These are phyloP conservation scores for Haplosporangium sp. DNA, from an alignment of 371 early-diverging fungal species.

Conservation along the genomic window DNA sequence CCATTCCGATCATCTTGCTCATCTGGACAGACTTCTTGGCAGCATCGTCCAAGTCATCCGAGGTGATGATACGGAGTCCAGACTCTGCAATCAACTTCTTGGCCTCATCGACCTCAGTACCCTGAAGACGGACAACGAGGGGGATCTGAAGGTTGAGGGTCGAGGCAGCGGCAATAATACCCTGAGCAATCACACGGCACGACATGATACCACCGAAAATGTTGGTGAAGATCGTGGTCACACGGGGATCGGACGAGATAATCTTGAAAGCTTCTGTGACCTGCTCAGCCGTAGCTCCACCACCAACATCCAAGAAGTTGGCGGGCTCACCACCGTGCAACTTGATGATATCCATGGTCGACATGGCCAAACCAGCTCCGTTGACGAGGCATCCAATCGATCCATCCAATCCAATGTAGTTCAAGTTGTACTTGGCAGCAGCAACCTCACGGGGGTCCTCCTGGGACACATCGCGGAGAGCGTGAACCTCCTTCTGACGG, in stretches of 20 bases:
- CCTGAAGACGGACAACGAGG: conserved; percentile 96
- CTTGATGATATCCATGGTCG: conserved; percentile 99
- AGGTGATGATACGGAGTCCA: conserved; percentile 91
- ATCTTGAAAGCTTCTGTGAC: conserved; percentile 99
- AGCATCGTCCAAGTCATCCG: conserved; percentile 96
- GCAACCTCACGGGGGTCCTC: conserved; percentile 98
- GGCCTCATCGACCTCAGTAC: conserved; percentile 87
- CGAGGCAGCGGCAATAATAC: conserved; percentile 95
- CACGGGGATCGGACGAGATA: conserved; percentile 93
- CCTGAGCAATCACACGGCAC: conserved; percentile 98
- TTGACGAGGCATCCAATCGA: conserved; percentile 87
- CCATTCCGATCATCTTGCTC: conserved; percentile 85
- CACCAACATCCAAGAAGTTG: conserved; percentile 99
- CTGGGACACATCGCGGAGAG: conserved; percentile 92
- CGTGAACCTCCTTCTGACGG: conserved; percentile 93
- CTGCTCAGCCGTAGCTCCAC: conserved; percentile 95
- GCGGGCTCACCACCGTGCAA: conserved; percentile 99
- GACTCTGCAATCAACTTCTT: conserved; percentile 91
- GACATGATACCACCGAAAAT: conserved; percentile 99
- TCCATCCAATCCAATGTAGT: conserved; percentile 99
- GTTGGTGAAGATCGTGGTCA: conserved; percentile 98
- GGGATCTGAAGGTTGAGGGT: conserved; percentile 93
- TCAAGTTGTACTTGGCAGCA: conserved; percentile 96
- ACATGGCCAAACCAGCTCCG: conserved; percentile 99
- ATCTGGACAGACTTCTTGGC: conserved; percentile 95